Evolutionary conservation across 495 filamentous ascomycete genomes (phyloP).

Genomic region (Aspergillus nanangensis): DNA sequence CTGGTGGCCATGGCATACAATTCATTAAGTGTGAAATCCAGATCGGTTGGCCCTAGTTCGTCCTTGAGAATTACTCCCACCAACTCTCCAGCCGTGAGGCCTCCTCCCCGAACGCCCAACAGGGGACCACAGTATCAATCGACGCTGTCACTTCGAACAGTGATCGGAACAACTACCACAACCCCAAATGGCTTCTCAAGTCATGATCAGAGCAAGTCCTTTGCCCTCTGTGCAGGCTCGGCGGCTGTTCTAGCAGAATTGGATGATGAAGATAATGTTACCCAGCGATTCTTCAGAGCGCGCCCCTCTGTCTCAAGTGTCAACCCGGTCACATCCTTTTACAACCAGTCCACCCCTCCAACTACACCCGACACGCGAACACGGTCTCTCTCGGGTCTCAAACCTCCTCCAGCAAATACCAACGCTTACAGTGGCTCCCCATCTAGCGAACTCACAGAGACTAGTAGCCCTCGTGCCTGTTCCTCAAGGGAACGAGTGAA

Average conservation of each 20-base stretch:
- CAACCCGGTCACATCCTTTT: constrained; percentile 49
- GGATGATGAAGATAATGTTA: constrained; percentile 63
- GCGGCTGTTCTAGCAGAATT: constrained; percentile 87
- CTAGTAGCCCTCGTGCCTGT: constrained; percentile 64
- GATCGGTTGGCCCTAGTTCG: constrained; percentile 26
- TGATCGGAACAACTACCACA: constrained; percentile 83
- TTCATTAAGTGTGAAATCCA: constrained; percentile 33
- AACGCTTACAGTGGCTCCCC: constrained; percentile 31
- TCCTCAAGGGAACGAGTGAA: constrained; percentile 87
- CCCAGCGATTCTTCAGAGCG: constrained; percentile 87
- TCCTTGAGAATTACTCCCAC: constrained; percentile 73
- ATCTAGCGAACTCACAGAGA: constrained; percentile 51
- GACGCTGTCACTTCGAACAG: constrained; percentile 67
- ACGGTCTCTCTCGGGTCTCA: constrained; percentile 28
- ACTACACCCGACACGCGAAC: constrained; percentile 39
- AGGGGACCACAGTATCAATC: constrained; percentile 45
- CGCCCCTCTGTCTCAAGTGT: constrained; percentile 71
- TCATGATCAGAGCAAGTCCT: constrained; percentile 61
- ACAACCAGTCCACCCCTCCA: constrained; percentile 59
- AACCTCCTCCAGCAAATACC: constrained; percentile 23
- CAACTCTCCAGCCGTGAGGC: constrained; percentile 66
- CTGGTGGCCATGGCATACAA: constrained; percentile 32
- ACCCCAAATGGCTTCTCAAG: constrained; percentile 85
- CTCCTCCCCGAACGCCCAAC: constrained; percentile 57
- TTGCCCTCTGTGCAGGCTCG: constrained; percentile 89